Evolutionary conservation across 2,329 filamentous ascomycete species (phyloP).

Genomic region (Diaporthe sp.): DNA sequence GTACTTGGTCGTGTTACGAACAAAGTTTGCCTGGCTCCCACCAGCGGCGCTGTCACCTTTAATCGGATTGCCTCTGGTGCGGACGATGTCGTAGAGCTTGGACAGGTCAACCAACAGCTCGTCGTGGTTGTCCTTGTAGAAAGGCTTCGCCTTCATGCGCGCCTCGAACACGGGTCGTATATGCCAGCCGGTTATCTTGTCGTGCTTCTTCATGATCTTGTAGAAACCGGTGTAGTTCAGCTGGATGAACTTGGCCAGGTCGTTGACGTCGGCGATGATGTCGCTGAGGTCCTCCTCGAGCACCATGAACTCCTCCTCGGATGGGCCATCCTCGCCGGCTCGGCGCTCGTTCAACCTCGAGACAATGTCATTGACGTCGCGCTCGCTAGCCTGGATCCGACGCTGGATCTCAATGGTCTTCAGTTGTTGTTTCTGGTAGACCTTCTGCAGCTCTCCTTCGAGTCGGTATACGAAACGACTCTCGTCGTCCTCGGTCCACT

Average conservation of each 20-base stretch:
- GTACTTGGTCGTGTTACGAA: constrained; percentile 98
- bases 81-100: constrained; percentile 93
- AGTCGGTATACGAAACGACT: constrained; percentile 87
- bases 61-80: constrained; percentile 91
- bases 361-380: constrained; percentile 91
- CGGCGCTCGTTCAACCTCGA: constrained; percentile 77
- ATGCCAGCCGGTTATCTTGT: constrained; percentile 96
- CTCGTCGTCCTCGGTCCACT: constrained; percentile 95
- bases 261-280: constrained; percentile 98
- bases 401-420: constrained; percentile 97
- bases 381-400: constrained; percentile 88
- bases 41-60: constrained; percentile 94
- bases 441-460: constrained; percentile 95
- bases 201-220: constrained; percentile 99
- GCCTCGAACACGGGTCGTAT: constrained; percentile 96
- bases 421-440: constrained; percentile 96
- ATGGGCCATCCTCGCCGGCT: constrained; percentile 71
- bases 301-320: constrained; percentile 93
- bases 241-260: constrained; percentile 97
- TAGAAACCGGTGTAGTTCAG: constrained; percentile 99
- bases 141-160: constrained; percentile 93
- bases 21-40: constrained; percentile 93
- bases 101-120: constrained; percentile 95
- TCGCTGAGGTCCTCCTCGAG: constrained; percentile 96
- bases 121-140: constrained; percentile 99